Evolutionary conservation across 768 basidiomycete species (phyloP), one percentile per base, ranked within the genome.

Genomic region (Termitomyces sp.): DNA sequence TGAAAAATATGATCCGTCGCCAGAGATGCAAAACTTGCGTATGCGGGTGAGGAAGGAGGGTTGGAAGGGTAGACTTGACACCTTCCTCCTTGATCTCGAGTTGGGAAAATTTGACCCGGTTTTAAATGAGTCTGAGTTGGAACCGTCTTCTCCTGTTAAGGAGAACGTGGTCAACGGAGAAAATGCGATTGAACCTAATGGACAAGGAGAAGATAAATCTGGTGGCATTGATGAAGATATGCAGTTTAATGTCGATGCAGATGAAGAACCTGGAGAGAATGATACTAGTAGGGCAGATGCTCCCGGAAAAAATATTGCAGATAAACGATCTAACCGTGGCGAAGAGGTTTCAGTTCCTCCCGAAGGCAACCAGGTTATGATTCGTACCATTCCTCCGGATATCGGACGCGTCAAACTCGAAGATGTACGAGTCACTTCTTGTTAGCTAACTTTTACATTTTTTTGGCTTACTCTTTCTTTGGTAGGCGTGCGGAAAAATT

Each of bases 321-420:
- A 81, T 54, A 82, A 70, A 63, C 79, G 78, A 47, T 70, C 64
- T 58, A 84, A 80, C 63, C 82, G 85, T 45, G 86, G 83, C 7
- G 87, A 92, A 67, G 92, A 94, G 67, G 76, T 86, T 58, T 82
- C 84, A 56, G 86, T 82, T 24, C 73, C 78, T 43, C 83, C 88
- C 16, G 90, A 93, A 65, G 91, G 90, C 24, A 92, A 91, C 64
- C 89, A 97, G 67, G 86, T 97, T 56, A 94, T 95, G 84, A 94
- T 97, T 67, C 86, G 94, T 58, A 94, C 93, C 18, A 94, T 97
- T 62, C 94, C 94, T 48, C 94, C 94, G 26, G 91, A 94, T 63
- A 94, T 94, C 65, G 90, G 91, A 32, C 86, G 94, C 35, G 75
- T 88, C 50, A 94, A 92, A 66, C 78, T 98, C 36, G 94, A 98